phyloP scores from a whole-genome alignment of 257 asterid species.

The Nemophila menziesii region DNA sequence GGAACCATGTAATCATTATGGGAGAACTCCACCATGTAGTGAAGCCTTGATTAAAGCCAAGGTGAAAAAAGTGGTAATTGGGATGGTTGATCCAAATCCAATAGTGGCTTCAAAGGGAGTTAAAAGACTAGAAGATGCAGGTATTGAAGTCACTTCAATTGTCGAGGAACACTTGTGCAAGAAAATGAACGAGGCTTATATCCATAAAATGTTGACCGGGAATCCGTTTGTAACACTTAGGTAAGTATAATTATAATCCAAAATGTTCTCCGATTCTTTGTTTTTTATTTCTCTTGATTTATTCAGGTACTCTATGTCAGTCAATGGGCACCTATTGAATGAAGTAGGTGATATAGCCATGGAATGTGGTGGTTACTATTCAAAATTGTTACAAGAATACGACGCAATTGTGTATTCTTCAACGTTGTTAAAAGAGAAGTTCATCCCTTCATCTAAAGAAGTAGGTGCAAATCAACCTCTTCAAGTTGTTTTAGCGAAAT shows the following conservation, averaged over 20 bases:
- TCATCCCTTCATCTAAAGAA: conserved; percentile 50
- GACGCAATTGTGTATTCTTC: conserved; percentile 59
- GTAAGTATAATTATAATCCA: conserved; percentile 31
- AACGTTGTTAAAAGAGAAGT: conserved; percentile 13
- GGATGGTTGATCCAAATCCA: conserved; percentile 95
- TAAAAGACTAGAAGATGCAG: conserved; percentile 54
- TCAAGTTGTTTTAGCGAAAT: conserved; percentile 34
- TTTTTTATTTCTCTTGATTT: not conserved
- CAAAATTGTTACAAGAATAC: conserved; percentile 69
- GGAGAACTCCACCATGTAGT: conserved; percentile 94
- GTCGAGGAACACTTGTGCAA: conserved; percentile 80
- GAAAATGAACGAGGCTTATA: conserved; percentile 67
- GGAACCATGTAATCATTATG: conserved; percentile 93
- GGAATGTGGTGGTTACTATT: conserved; percentile 74
- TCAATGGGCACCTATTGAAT: conserved; percentile 45
- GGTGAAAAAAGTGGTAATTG: conserved; percentile 70
- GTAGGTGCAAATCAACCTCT: conserved; percentile 79
- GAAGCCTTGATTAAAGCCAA: conserved; percentile 85
- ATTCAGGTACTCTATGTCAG: conserved; percentile 74
- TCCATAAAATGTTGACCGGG: conserved; percentile 70
- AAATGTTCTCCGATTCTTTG: not conserved
- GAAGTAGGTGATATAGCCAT: conserved; percentile 43
- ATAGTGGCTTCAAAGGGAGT: conserved; percentile 77
- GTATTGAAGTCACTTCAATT: conserved; percentile 64
- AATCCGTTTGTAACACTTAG: conserved; percentile 72